Percentiles rank a stretch among this genome's conserved stretches.
Evolutionary conservation across 192 early-diverging fungal species (phyloP).

Genomic region (Coemansia sp.): DNA sequence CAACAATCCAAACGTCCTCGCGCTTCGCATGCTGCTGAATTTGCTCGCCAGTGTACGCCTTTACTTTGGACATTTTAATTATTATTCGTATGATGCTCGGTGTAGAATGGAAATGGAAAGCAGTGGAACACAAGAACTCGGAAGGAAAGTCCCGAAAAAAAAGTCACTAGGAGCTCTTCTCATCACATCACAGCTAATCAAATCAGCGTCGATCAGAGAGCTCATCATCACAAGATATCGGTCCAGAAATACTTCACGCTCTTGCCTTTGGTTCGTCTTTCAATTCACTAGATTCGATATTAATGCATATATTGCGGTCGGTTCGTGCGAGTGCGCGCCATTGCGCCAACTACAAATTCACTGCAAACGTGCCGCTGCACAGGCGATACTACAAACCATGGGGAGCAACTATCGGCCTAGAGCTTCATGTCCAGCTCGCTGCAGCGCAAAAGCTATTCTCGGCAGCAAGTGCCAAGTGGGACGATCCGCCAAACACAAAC

Average conservation of each 20-base stretch:
- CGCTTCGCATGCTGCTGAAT: slow-evolving; percentile 71
- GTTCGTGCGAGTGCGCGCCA: background rate
- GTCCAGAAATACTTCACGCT: background rate
- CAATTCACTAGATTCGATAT: background rate
- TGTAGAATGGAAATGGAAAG: no score
- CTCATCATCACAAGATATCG: background rate
- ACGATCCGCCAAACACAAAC: slow-evolving; percentile 69
- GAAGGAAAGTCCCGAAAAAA: background rate
- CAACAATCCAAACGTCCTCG: slow-evolving; percentile 77
- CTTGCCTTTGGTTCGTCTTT: background rate
- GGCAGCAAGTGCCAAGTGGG: slow-evolving; percentile 40
- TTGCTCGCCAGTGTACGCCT: slow-evolving; percentile 63
- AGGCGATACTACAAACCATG: slow-evolving; percentile 28
- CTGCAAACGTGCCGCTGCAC: background rate
- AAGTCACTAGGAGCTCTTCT: background rate
- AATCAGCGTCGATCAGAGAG: background rate
- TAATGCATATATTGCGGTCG: background rate
- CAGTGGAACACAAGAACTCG: no score
- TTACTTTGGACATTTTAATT: slow-evolving; percentile 54
- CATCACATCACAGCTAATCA: background rate
- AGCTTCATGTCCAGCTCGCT: slow-evolving; percentile 84
- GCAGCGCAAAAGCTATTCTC: slow-evolving; percentile 85
- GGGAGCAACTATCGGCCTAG: slow-evolving; percentile 81
- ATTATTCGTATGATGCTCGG: background rate
- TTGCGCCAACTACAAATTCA: background rate